Conservation (phyloP, 2,329 filamentous ascomycete species). For the Botrytis elliptica region DNA sequence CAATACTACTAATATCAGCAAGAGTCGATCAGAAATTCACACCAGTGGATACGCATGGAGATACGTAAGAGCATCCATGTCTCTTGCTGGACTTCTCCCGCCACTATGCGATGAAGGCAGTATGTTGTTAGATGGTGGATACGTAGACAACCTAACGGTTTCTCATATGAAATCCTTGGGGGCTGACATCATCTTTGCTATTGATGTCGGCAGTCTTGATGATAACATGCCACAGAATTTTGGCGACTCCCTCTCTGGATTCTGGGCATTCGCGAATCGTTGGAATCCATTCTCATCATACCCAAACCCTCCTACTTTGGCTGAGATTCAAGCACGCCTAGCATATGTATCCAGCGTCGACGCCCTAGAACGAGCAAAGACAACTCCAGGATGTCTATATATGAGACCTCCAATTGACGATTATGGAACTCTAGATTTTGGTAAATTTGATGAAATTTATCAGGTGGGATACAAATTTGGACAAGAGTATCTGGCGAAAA, state of each 20-base stretch:
- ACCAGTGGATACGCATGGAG: slow-evolving; percentile 97
- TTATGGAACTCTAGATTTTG: slow-evolving; percentile 94
- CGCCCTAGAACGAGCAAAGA: slow-evolving; percentile 90
- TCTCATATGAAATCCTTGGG: slow-evolving; percentile 95
- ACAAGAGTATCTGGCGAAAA: slow-evolving; percentile 71
- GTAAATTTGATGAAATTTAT: slow-evolving; percentile 97
- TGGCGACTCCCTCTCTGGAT: slow-evolving; percentile 88
- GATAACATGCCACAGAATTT: slow-evolving; percentile 90
- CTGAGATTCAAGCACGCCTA: slow-evolving; percentile 91
- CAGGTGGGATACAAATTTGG: slow-evolving; percentile 84
- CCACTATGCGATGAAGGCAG: slow-evolving; percentile 95
- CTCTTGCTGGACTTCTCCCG: slow-evolving; percentile 85
- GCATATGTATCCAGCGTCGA: slow-evolving; percentile 96
- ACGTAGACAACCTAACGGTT: slow-evolving; percentile 95
- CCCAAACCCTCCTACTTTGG: slow-evolving; percentile 90
- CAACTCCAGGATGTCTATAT: slow-evolving; percentile 85
- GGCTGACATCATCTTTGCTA: slow-evolving; percentile 89
- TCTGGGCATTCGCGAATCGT: slow-evolving; percentile 92
- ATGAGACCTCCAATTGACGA: slow-evolving; percentile 93
- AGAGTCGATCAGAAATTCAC: slow-evolving; percentile 87
- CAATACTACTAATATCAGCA: slow-evolving; percentile 98
- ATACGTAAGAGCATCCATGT: slow-evolving; percentile 96
- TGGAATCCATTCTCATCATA: slow-evolving; percentile 93
- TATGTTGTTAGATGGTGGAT: slow-evolving; percentile 95
- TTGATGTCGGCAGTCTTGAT: slow-evolving; percentile 91